phyloP scores from a whole-genome alignment of 345 rosid species.

The Eucalyptus sideroxylon region DNA sequence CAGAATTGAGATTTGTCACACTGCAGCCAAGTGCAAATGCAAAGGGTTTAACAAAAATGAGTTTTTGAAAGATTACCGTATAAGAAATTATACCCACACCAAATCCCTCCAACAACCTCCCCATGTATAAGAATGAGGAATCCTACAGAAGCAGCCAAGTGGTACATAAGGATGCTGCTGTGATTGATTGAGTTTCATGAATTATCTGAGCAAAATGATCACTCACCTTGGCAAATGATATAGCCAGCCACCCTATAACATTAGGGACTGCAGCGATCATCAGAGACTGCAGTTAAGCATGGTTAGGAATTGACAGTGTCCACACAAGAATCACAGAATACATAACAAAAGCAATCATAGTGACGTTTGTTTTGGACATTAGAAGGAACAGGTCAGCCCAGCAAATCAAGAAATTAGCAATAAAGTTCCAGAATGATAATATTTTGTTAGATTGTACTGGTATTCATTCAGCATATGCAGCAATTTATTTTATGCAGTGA shows the following conservation, averaged over 20 bases:
- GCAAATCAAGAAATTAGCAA: background rate
- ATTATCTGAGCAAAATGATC: background rate
- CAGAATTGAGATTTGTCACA: background rate
- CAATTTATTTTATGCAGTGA: background rate
- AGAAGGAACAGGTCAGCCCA: background rate
- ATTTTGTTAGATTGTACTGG: background rate
- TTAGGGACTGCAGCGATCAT: constrained; percentile 76
- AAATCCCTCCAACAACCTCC: constrained; percentile 68
- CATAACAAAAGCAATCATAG: background rate
- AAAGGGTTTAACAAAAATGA: background rate
- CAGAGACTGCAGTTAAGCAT: constrained; percentile 30
- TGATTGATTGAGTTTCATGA: background rate
- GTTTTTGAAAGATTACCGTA: constrained; percentile 20
- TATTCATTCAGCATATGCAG: background rate
- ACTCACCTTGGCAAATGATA: constrained; percentile 63
- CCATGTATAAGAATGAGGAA: constrained; percentile 65
- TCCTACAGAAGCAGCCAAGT: constrained; percentile 22
- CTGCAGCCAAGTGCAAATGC: background rate
- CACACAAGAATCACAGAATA: background rate
- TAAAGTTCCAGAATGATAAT: background rate
- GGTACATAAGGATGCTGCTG: background rate
- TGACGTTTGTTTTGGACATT: background rate
- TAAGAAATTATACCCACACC: constrained; percentile 75
- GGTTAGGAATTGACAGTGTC: constrained; percentile 32
- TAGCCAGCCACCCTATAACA: constrained; percentile 67